These are phyloP conservation scores for Solanum clarkiae DNA, from an alignment of 257 asterid genomes.

Conservation along the genomic window DNA sequence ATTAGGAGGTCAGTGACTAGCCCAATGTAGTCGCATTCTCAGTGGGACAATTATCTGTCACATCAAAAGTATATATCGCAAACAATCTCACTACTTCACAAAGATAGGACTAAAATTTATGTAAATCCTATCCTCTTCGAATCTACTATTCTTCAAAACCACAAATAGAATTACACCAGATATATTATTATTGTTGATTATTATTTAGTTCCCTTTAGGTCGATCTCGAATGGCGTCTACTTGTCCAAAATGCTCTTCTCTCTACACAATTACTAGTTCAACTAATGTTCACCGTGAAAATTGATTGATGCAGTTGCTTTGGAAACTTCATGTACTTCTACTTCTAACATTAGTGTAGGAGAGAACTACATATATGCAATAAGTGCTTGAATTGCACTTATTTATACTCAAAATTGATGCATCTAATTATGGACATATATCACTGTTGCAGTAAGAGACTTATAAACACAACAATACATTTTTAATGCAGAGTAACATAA, in stretches of 20 bases:
- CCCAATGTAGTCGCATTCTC: too few relatives aligned
- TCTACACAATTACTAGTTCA: background rate
- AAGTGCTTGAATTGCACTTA: background rate
- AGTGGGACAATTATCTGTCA: too few relatives aligned
- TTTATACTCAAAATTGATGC: background rate
- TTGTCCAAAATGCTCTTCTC: too few relatives aligned
- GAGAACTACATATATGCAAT: background rate
- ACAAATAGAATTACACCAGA: too few relatives aligned
- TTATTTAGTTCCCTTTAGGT: background rate
- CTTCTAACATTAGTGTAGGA: too few relatives aligned
- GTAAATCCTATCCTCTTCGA: too few relatives aligned
- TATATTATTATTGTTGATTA: too few relatives aligned
- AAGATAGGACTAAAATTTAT: too few relatives aligned
- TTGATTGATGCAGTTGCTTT: background rate
- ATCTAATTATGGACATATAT: background rate
- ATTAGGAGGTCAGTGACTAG: too few relatives aligned
- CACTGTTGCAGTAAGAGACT: background rate
- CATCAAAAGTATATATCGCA: too few relatives aligned
- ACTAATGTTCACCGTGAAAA: background rate
- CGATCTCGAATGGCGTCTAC: background rate
- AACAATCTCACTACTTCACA: too few relatives aligned
- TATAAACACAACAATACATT: background rate
- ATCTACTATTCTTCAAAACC: too few relatives aligned
- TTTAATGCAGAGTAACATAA: background rate
- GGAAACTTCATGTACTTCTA: background rate